Evolutionary conservation across 805 yeast species (phyloP).

Genomic region (Zygosaccharomyces siamensis): DNA sequence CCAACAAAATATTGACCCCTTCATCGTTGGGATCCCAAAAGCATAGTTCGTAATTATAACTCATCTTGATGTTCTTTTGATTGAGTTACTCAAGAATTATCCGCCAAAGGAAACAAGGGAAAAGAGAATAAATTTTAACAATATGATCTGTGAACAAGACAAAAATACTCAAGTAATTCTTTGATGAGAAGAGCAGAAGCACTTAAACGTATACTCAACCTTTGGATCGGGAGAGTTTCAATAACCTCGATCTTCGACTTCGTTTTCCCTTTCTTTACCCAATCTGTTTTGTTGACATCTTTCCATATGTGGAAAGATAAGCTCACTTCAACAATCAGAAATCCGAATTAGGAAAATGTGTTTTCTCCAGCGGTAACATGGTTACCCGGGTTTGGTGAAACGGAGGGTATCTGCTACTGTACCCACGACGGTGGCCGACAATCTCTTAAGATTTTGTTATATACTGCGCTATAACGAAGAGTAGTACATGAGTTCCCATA

Average conservation of each 20-base stretch:
- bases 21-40: conserved; percentile 36
- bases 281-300: neutral
- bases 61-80: conserved; percentile 13
- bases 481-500: too few relatives aligned
- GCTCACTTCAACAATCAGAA: neutral
- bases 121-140: neutral
- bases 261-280: neutral
- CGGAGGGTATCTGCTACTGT: too few relatives aligned
- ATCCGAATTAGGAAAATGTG: conserved; percentile 3
- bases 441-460: too few relatives aligned
- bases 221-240: neutral
- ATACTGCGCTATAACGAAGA: too few relatives aligned
- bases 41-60: conserved; percentile 30
- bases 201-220: neutral
- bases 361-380: neutral
- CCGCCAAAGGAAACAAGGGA: neutral
- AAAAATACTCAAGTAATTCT: neutral
- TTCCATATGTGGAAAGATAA: conserved; percentile 1
- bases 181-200: neutral
- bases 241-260: neutral
- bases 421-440: too few relatives aligned
- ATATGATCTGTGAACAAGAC: neutral
- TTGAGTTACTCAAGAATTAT: neutral
- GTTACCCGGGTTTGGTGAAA: neutral
- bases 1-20: conserved; percentile 29